Conservation (phyloP, 768 basidiomycete genomes). For the Mycena venus region DNA sequence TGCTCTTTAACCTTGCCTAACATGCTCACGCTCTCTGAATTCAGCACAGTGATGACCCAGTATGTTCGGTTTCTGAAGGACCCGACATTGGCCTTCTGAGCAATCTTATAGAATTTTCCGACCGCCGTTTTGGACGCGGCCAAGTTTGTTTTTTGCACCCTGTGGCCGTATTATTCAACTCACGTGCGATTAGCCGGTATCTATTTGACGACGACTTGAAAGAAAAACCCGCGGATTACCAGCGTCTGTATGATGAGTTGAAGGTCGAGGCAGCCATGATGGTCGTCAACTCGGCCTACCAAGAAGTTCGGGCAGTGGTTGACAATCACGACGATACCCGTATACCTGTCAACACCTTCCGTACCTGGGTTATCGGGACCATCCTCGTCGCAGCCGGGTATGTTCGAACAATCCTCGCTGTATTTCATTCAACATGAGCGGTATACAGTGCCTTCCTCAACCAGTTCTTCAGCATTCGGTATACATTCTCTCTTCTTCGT, state of each 20-base stretch:
- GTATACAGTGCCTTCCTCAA: conserved; percentile 40
- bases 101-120: conserved; percentile 23
- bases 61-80: not conserved
- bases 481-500: not conserved
- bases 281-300: conserved; percentile 63
- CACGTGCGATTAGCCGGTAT: conserved; percentile 20
- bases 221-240: conserved; percentile 29
- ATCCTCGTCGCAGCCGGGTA: conserved; percentile 35
- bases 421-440: not conserved
- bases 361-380: conserved; percentile 53
- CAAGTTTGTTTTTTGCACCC: not conserved
- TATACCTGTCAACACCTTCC: conserved; percentile 66
- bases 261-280: conserved; percentile 45
- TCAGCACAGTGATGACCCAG: conserved; percentile 27
- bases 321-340: conserved; percentile 65
- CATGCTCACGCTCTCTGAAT: not conserved
- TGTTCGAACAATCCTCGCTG: not conserved
- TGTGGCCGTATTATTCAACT: not conserved
- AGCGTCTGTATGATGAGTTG: conserved; percentile 37
- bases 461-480: conserved; percentile 46
- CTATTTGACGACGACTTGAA: conserved; percentile 22
- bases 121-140: not conserved
- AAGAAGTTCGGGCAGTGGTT: conserved; percentile 75
- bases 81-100: not conserved
- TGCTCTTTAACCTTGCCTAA: not conserved